Conservation (phyloP, 805 yeast species). For the Candida palmyrensis region DNA sequence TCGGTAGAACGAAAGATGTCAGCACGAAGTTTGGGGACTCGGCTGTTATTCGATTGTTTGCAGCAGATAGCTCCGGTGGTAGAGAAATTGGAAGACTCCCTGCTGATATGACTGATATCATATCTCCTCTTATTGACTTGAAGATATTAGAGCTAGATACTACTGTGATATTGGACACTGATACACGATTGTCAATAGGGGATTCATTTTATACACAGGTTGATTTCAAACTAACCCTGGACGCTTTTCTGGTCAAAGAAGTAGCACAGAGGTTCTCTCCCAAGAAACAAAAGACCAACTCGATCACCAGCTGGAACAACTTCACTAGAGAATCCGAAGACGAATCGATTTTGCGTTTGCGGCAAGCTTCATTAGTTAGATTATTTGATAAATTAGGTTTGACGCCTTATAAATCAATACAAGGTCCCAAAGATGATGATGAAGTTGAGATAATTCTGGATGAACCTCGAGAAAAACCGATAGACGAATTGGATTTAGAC, state of each 20-base stretch:
- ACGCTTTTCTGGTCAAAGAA: constrained; percentile 2
- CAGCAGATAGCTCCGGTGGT: constrained; percentile 14
- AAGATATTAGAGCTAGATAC: constrained; percentile 51
- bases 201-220: constrained; percentile 68
- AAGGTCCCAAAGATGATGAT: constrained; percentile 8
- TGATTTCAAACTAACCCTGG: constrained; percentile 50
- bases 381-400: constrained; percentile 50
- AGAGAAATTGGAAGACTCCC: constrained; percentile 75
- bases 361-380: constrained; percentile 51
- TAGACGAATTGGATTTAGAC: constrained; percentile 52
- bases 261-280: not conserved
- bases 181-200: constrained; percentile 57
- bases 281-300: not conserved
- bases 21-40: constrained; percentile 17
- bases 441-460: constrained; percentile 7
- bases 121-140: constrained; percentile 61
- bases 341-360: constrained; percentile 46
- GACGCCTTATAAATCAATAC: constrained; percentile 12
- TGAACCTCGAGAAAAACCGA: constrained; percentile 10
- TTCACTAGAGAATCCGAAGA: constrained; percentile 44
- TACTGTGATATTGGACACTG: constrained; percentile 54
- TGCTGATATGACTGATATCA: constrained; percentile 58
- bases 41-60: constrained; percentile 30
- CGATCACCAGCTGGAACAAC: constrained; percentile 7
- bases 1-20: constrained; percentile 6